Conservation (phyloP, 2,329 filamentous ascomycete genomes). For the Akanthomyces lecanii region DNA sequence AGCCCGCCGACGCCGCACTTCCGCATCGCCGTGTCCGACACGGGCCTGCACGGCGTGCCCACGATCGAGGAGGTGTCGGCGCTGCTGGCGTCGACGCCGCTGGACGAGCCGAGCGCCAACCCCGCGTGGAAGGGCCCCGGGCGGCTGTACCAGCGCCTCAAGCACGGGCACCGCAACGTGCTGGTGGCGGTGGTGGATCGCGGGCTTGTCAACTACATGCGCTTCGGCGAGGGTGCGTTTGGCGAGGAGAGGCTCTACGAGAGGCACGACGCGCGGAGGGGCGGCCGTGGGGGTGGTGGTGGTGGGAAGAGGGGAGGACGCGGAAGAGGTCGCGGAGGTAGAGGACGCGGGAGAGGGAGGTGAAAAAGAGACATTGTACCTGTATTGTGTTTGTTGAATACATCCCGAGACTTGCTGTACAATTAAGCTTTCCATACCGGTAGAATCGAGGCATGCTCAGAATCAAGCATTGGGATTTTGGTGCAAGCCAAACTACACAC, state of each 20-base stretch:
- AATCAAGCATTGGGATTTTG: neutral
- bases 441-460: neutral
- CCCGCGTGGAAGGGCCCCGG: conserved; percentile 35
- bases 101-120: conserved; percentile 50
- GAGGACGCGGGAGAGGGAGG: conserved; percentile 23
- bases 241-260: conserved; percentile 68
- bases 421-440: neutral
- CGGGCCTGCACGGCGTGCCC: conserved; percentile 66
- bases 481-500: neutral
- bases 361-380: conserved; percentile 2
- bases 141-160: conserved; percentile 69
- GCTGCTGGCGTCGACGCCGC: conserved; percentile 70
- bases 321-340: conserved; percentile 26
- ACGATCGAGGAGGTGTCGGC: conserved; percentile 66
- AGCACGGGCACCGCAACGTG: conserved; percentile 79
- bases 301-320: conserved; percentile 41
- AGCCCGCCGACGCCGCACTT: conserved; percentile 77
- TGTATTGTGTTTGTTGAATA: neutral
- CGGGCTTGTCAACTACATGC: conserved; percentile 82
- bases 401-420: neutral
- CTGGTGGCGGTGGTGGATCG: conserved; percentile 85
- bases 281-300: conserved; percentile 34
- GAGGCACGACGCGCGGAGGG: conserved; percentile 42
- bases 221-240: conserved; percentile 77
- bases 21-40: conserved; percentile 75